Conservation (phyloP, 1,139 yeast genomes). For the Debaryomyces sp. region DNA sequence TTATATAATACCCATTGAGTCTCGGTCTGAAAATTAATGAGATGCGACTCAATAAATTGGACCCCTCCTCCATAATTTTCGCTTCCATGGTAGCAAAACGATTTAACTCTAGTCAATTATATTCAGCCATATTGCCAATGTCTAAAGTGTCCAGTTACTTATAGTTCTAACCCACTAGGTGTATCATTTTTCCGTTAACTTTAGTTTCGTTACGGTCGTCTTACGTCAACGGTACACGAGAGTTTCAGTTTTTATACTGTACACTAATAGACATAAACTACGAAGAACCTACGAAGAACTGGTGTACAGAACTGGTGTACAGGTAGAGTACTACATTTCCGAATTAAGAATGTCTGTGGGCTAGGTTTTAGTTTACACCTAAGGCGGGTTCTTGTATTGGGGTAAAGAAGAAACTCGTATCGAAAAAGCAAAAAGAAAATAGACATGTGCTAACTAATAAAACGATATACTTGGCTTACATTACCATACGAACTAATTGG, state of each 20-base stretch:
- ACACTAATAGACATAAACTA: neutral
- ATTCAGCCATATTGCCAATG: neutral
- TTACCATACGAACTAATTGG: neutral
- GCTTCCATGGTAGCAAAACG: neutral
- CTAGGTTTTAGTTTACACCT: neutral
- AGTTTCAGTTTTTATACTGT: neutral
- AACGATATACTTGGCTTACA: neutral
- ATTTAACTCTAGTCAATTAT: neutral
- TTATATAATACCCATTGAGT: neutral
- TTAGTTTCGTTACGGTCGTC: neutral
- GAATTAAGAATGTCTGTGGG: neutral
- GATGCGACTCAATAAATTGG: neutral
- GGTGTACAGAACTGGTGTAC: too few relatives aligned
- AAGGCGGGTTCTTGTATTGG: neutral
- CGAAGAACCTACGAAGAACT: too few relatives aligned
- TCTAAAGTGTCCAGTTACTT: neutral
- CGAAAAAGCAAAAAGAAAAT: neutral
- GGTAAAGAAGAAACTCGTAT: neutral
- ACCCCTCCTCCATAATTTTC: neutral
- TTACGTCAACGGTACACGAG: neutral
- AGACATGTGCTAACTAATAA: neutral
- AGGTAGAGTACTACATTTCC: neutral
- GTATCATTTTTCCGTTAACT: neutral
- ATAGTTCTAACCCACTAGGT: neutral
- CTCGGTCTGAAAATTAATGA: neutral